Evolutionary conservation across 2,329 filamentous ascomycete species (phyloP), one percentile per base, ranked within the genome.

Genomic region (Botrytis fragariae): DNA sequence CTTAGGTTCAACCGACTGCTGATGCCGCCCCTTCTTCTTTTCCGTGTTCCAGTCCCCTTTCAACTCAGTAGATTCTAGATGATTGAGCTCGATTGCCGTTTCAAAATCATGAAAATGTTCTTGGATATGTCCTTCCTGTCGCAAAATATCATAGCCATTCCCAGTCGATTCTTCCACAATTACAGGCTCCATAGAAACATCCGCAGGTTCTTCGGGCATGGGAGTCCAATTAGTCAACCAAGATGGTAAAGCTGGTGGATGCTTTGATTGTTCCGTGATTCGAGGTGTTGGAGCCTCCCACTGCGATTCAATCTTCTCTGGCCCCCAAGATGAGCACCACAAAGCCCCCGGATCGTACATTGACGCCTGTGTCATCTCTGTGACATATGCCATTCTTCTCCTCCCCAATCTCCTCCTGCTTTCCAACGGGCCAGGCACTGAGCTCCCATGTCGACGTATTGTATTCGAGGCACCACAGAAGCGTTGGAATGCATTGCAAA

Each of bases 401-500:
- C 77, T 82, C 18, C 80, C 81, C 69, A 79, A 68, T 69, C 81
- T 78, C 71, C 81, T 75, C 60, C 80, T 77, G 67, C 76, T 74
- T 72, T 82, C 81, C 76, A 82, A 71, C 8, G 80, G 80, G n/a
- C 80, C 80, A 32, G 81, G 81, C 12, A 80, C 79, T 61, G 77
- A 81, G 74, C 80, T 82, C 42, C 80, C 81, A 80, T 81, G 72
- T 20, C 81, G 80, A 69, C 77, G 77, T 20, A 73, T 68, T n/a
- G 76, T 75, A 57, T 75, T 77, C 32, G 81, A 82, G 1, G 79
- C 74, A 57, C 78, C 76, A 69, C 79, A 83, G 77, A 84, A 86
- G 29, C 84, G 82, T 64, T 85, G 83, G 76, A 89, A 87, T 4
- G 86, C 85, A 70, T 82, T 81, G 37, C 82, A 81, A 22, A 92